Evolutionary conservation across 768 basidiomycete genomes (phyloP), one percentile per base, ranked within the genome.

Genomic region (Lentinula edodes): DNA sequence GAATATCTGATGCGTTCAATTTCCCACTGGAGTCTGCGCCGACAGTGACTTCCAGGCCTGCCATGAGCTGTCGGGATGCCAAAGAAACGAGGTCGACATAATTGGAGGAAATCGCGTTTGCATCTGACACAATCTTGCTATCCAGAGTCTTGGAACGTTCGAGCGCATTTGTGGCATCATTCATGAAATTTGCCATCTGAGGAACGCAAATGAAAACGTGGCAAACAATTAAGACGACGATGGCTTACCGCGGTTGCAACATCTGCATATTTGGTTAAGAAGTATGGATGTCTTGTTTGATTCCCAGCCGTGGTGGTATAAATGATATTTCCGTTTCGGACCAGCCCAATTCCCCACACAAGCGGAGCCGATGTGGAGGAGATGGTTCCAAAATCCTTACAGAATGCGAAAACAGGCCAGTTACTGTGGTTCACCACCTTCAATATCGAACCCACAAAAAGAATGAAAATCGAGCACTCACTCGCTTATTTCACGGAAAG

Each of bases 31-130:
- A 58, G 8, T 53, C 63, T 46, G 66, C 62, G 5, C 74, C 71
- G 6, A 79, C 61, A 1, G 83, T 84, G 43, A 84, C 72, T 62
- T 85, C 83, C 39, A 78, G 71, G 1, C 75, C 72, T 0, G 73
- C 81, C 41, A 83, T 73, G 8, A 76, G 74, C 65, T 83, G 80
- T 32, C 81, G 70, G 5, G 78, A 66, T 3, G 77, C 76, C 5
- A 82, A 69, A 15, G 78, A 73, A 0, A 81, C 71, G 8, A 83
- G 59, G 45, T 73, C 74, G 5, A 73, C 73, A 63, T 84, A 83
- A 23, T 74, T 66, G n/a, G 61, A 45, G 0, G 79, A 80, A 28
- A 80, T 68, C 2, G 69, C 66, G 4, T 63, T 63, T 1, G 81
- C 80, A 48, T 74, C 80, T 1, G 60, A 43, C 10, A 74, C 64